Conservation (phyloP, 148 eudicot genomes). For the Limonium bicolor region DNA sequence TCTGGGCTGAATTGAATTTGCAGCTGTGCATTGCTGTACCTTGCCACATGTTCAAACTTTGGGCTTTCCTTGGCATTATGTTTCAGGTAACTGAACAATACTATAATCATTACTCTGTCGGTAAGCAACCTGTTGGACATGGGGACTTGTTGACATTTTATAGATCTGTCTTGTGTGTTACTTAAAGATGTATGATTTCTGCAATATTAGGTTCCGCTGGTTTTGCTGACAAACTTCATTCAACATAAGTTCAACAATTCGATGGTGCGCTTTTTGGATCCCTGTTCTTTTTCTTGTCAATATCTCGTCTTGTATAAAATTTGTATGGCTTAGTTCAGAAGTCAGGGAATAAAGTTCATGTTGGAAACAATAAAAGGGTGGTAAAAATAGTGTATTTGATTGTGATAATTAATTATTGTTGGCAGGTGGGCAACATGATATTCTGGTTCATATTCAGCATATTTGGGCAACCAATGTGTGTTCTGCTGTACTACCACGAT, state of each 20-base stretch:
- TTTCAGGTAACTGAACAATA: no score
- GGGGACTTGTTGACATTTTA: no score
- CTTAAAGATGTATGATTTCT: not conserved
- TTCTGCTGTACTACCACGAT: slow-evolving; percentile 89
- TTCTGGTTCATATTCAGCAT: slow-evolving; percentile 94
- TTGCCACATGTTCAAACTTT: slow-evolving; percentile 83
- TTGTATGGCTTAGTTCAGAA: no score
- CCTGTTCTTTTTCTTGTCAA: not conserved
- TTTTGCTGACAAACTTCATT: slow-evolving; percentile 54
- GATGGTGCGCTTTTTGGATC: slow-evolving; percentile 36
- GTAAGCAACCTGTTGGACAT: no score
- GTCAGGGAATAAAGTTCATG: no score
- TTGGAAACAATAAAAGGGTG: no score
- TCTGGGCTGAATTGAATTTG: no score
- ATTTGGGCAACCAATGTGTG: slow-evolving; percentile 92
- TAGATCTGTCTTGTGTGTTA: no score
- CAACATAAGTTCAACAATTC: slow-evolving; percentile 71
- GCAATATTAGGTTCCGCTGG: slow-evolving; percentile 65
- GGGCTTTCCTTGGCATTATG: slow-evolving; percentile 96
- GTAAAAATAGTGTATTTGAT: not conserved
- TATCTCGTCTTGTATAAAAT: not conserved
- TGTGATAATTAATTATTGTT: not conserved
- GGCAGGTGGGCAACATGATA: slow-evolving; percentile 95
- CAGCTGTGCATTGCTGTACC: slow-evolving; percentile 96
- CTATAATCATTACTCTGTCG: no score